Evolutionary conservation across 2,329 filamentous ascomycete species (phyloP).

Genomic region (Arthrobotrys sinensis): DNA sequence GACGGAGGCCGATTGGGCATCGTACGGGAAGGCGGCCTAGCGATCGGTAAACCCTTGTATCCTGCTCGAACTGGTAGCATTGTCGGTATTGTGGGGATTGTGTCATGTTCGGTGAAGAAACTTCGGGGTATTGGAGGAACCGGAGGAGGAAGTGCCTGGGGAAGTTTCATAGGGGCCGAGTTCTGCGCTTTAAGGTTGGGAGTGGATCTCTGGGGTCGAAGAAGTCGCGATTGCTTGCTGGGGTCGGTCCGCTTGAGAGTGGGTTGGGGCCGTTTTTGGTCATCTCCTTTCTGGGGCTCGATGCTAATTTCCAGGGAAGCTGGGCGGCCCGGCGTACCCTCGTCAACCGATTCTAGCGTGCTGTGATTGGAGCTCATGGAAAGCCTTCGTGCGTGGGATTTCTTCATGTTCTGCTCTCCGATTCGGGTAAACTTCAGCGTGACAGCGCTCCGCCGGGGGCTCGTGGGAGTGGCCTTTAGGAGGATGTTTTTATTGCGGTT

Average conservation of each 20-base stretch:
- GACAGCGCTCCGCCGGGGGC: constrained; percentile 81
- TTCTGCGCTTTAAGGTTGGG: constrained; percentile 55
- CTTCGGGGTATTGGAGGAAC: constrained; percentile 63
- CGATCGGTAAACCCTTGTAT: constrained; percentile 68
- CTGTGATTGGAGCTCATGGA: constrained; percentile 56
- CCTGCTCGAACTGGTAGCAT: constrained; percentile 69
- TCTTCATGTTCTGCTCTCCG: constrained; percentile 58
- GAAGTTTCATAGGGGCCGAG: constrained; percentile 48
- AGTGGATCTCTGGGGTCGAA: constrained; percentile 55
- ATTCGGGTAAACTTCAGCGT: constrained; percentile 89
- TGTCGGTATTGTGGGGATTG: constrained; percentile 70
- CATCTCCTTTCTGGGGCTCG: constrained; percentile 34
- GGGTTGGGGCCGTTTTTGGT: constrained; percentile 39
- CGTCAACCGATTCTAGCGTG: constrained; percentile 53
- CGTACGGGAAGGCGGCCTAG: constrained; percentile 75
- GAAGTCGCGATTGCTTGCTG: constrained; percentile 49
- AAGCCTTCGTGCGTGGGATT: constrained; percentile 53
- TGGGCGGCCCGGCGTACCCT: constrained; percentile 46
- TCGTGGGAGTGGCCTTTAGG: constrained; percentile 78
- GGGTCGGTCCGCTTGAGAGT: constrained; percentile 48
- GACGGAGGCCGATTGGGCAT: constrained; percentile 52
- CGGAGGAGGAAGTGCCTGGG: constrained; percentile 62
- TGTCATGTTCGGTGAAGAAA: constrained; percentile 36
- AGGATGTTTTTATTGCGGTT: constrained; percentile 93
- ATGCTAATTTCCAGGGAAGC: constrained; percentile 46